phyloP scores from a whole-genome alignment of 2,329 filamentous ascomycete genomes.

The Sporothrix euskadiensis region DNA sequence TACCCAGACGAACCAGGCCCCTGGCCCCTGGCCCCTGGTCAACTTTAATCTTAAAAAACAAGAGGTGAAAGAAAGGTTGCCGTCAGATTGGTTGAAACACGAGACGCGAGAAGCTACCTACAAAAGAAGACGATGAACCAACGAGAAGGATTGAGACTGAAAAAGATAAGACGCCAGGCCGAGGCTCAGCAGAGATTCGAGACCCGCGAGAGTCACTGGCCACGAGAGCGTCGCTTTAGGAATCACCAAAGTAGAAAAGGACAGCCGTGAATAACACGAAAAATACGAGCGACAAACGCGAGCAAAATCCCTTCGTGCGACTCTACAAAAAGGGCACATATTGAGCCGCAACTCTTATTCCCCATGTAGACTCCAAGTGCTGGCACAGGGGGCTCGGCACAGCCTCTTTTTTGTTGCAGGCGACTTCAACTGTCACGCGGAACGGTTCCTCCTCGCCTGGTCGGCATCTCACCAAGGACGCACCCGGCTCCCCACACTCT shows the following conservation, averaged over 20 bases:
- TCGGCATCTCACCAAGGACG: neutral
- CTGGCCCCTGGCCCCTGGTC: neutral
- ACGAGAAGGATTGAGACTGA: neutral
- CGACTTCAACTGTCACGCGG: neutral
- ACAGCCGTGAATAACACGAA: neutral
- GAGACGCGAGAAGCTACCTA: neutral
- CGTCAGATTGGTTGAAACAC: neutral
- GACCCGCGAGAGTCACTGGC: too few species aligned
- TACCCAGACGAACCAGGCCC: neutral
- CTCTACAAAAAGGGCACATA: neutral
- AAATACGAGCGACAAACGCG: neutral
- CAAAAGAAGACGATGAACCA: neutral
- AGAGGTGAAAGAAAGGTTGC: neutral
- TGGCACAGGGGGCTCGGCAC: neutral
- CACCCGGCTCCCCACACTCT: too few species aligned
- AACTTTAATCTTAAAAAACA: conserved; percentile 8
- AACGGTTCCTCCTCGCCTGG: neutral
- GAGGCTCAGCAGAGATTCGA: neutral
- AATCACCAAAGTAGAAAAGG: neutral
- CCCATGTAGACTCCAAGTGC: neutral
- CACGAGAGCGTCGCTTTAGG: neutral
- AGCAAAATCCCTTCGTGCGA: neutral
- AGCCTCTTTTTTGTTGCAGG: neutral
- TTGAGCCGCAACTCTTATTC: too few species aligned
- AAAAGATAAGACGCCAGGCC: neutral